A percentile compares a stretch with the other conserved stretches of the same genome.
Conservation (phyloP, 1,284 basidiomycete species). For the Tetrapyrgos nigripes region DNA sequence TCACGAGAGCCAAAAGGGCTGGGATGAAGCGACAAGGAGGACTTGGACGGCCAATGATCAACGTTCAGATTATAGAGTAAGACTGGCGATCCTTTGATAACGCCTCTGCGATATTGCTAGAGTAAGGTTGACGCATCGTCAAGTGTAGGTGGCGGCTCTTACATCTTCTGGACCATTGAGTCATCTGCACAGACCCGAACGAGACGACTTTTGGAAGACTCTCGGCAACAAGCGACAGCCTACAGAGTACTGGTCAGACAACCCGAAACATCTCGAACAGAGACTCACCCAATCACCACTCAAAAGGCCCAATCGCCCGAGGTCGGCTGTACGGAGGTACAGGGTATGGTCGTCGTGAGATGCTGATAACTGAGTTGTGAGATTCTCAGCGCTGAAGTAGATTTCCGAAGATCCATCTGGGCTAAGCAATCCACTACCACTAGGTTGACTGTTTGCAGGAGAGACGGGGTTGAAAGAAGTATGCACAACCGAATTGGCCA, state of each 20-base stretch:
- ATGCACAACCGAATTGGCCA: slow-evolving; percentile 56
- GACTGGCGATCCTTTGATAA: slow-evolving; percentile 56
- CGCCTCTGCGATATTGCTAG: slow-evolving; percentile 37
- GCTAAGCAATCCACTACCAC: slow-evolving; percentile 7
- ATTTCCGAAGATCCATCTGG: slow-evolving; percentile 8
- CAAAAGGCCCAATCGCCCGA: slow-evolving; percentile 79
- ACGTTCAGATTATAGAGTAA: slow-evolving; percentile 61
- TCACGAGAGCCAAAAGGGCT: slow-evolving; percentile 61
- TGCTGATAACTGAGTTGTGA: slow-evolving; percentile 39
- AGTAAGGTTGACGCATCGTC: slow-evolving; percentile 1
- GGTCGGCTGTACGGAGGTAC: slow-evolving; percentile 64
- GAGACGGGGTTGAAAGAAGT: slow-evolving; percentile 18
- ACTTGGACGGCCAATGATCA: slow-evolving; percentile 26
- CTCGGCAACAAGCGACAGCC: slow-evolving; percentile 37
- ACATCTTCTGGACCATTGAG: slow-evolving; percentile 39
- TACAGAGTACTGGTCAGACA: slow-evolving; percentile 27
- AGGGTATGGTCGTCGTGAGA: slow-evolving; percentile 56
- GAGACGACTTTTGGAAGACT: slow-evolving; percentile 48
- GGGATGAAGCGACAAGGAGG: slow-evolving; percentile 45
- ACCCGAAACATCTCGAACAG: slow-evolving; percentile 6
- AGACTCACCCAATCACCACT: slow-evolving; percentile 87
- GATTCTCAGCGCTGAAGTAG: slow-evolving; percentile 32
- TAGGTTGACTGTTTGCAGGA: not conserved
- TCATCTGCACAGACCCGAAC: slow-evolving; percentile 67
- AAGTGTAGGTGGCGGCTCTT: slow-evolving; percentile 17